phyloP scores from a whole-genome alignment of 306 rosid species.

The Begonia masoniana region DNA sequence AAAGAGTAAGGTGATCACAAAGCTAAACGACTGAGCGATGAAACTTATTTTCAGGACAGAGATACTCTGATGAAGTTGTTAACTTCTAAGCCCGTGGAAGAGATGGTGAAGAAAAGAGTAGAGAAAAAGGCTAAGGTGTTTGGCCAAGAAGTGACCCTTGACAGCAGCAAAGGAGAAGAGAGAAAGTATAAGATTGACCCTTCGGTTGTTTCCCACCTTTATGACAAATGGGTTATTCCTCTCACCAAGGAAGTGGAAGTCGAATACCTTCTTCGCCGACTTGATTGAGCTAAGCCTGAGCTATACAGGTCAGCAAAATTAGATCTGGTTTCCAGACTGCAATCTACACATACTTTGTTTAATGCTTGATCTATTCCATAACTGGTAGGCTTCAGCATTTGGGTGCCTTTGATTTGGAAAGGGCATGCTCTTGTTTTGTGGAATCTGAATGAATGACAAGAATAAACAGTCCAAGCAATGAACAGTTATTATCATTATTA shows the following conservation, averaged over 20 bases:
- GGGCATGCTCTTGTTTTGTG: too few relatives aligned
- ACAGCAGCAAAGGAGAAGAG: conserved; percentile 3
- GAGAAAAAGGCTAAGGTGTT: conserved; percentile 62
- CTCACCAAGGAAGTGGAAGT: conserved; percentile 78
- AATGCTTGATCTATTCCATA: too few relatives aligned
- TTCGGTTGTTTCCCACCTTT: conserved; percentile 35
- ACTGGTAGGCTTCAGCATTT: too few relatives aligned
- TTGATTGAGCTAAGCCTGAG: conserved; percentile 10
- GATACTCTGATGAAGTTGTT: conserved; percentile 69
- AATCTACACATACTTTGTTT: too few relatives aligned
- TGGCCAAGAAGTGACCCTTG: conserved; percentile 47
- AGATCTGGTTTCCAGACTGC: too few relatives aligned
- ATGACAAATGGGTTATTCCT: conserved; percentile 73
- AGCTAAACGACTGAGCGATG: too few relatives aligned
- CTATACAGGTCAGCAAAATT: too few relatives aligned
- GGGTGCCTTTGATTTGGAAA: too few relatives aligned
- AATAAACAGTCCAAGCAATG: too few relatives aligned
- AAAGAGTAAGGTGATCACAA: too few relatives aligned
- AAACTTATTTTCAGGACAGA: conserved; percentile 35
- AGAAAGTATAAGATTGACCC: conserved; percentile 48
- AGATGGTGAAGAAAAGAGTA: conserved; percentile 68
- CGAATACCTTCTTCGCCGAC: conserved; percentile 68
- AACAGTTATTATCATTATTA: too few relatives aligned
- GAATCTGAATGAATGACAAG: too few relatives aligned
- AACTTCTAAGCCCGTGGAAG: conserved; percentile 61